Percentiles rank a stretch among this genome's conserved stretches.
Conservation (phyloP, 139 green algal genomes). For the Mesotaenium endlicherianum region DNA sequence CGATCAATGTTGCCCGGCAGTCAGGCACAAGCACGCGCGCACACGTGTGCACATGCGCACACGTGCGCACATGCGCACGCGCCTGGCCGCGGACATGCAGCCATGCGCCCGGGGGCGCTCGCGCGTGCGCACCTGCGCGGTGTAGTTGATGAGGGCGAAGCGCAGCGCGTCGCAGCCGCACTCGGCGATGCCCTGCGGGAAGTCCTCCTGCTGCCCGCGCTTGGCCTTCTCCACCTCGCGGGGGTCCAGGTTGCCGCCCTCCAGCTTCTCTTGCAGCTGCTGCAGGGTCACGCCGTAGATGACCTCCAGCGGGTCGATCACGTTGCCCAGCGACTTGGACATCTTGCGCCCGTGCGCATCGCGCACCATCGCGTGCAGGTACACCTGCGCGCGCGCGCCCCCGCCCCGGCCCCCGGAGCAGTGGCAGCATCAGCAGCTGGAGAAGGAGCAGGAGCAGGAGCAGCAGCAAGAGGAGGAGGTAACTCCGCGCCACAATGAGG, state of each 20-base stretch:
- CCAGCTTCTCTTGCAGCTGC: conserved; percentile 61
- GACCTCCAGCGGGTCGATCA: conserved; percentile 70
- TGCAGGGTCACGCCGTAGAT: conserved; percentile 67
- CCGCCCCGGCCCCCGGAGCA: no score
- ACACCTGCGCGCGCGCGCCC: no score
- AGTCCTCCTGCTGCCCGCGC: conserved; percentile 82
- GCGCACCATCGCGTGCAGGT: conserved; percentile 62
- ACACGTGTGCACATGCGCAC: no score
- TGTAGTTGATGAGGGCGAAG: conserved; percentile 89
- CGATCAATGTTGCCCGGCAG: no score
- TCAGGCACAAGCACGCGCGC: no score
- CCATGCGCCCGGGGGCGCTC: no score
- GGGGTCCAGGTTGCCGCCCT: conserved; percentile 84
- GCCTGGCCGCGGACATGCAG: no score
- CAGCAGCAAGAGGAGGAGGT: no score
- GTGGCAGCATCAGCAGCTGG: no score
- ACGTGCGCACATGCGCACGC: no score
- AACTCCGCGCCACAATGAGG: no score
- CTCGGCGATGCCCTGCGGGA: conserved; percentile 96
- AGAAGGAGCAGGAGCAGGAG: conserved; percentile 42
- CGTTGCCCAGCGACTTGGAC: conserved; percentile 65
- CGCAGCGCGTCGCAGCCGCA: conserved; percentile 92
- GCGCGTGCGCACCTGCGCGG: conserved; percentile 68
- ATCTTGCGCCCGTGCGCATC: conserved; percentile 68
- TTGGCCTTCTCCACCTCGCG: conserved; percentile 74